Base-by-base conservation (phyloP, 1,284 basidiomycete genomes). In the Pseudozyma sp. region DNA sequence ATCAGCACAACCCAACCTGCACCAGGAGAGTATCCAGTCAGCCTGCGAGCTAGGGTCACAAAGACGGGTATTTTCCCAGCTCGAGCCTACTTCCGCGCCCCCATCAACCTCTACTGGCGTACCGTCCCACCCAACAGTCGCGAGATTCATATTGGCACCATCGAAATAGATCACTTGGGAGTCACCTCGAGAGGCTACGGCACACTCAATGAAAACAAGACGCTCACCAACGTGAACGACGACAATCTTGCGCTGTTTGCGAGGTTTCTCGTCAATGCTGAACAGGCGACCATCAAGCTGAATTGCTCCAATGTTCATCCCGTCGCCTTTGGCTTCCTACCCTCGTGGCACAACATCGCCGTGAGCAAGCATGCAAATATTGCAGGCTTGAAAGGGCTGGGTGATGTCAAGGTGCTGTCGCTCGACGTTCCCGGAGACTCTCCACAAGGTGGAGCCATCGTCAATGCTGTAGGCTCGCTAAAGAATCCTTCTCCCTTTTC, bases 401-500 rank as follows among this genome's bases (percentile, higher is more conserved):
- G 87, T 13, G 87, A 88, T 77, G 88, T 91, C 48, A 67, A 83
- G 45, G 85, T 92, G 43, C 82, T 87, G 58, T 88, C 91, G 68
- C 87, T 92, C 70, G 88, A 89, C 77, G 85, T 92, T 11, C 92
- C 91, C 0, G 88, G 88, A 42, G 91, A 92, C 77, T 88, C 88
- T 81, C 88, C 90, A 2, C 85, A 84, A 0, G 90, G 90, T 40
- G 92, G 91, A 19, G 90, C 92, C 76, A 85, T 90, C 75, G 90
- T 90, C 71, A 75, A 86, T 35, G 88, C 90, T 9, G 84, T 87
- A 4, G 91, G 89, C 0, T 79, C 86, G 52, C 79, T 92, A 50
- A 86, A 80, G 34, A 92, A 92, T 78, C 87, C 88, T 19, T 91
- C 90, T 88, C 90, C 91, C 0, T 92, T 92, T 79, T 85, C 88